These are phyloP conservation scores for Beta macrorhiza DNA, from an alignment of 179 eudicot species.

Conservation along the genomic window DNA sequence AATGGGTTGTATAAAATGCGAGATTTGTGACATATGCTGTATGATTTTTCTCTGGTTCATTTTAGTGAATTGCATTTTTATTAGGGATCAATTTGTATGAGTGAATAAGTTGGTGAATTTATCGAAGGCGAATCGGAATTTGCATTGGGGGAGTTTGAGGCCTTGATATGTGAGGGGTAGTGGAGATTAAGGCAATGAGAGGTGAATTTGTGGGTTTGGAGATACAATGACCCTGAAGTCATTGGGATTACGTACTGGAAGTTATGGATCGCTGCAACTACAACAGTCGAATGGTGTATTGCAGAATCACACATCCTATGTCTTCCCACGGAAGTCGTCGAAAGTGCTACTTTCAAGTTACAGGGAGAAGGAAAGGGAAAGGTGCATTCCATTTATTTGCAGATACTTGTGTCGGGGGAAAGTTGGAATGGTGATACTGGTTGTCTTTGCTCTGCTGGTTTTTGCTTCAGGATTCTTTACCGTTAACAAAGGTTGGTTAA, in stretches of 20 bases:
- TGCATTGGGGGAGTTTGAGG: background rate
- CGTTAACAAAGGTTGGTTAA: conserved; percentile 57
- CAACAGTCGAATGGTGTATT: conserved; percentile 57
- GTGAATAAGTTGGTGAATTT: background rate
- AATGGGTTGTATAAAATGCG: conserved; percentile 1
- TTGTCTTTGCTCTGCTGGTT: conserved; percentile 50
- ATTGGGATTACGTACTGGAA: conserved; percentile 65
- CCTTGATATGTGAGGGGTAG: conserved; percentile 21
- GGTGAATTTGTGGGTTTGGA: conserved; percentile 45
- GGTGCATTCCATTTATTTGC: conserved; percentile 41
- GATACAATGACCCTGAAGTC: conserved; percentile 85
- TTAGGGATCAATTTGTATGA: conserved; percentile 3
- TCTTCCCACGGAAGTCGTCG: conserved; percentile 50
- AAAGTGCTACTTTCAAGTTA: conserved; percentile 51
- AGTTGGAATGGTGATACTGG: conserved; percentile 70
- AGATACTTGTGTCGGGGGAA: conserved; percentile 56
- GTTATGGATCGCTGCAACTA: conserved; percentile 71
- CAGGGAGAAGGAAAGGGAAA: conserved; percentile 74
- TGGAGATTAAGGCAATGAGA: conserved; percentile 57
- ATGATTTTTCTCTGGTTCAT: conserved; percentile 4
- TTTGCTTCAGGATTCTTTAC: conserved; percentile 55
- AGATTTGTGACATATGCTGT: background rate
- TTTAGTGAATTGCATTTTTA: conserved; percentile 14
- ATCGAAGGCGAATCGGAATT: conserved; percentile 3
- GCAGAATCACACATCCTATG: conserved; percentile 46